Evolutionary conservation across 2,329 filamentous ascomycete genomes (phyloP).

Genomic region (Thielaviopsis ethacetica): DNA sequence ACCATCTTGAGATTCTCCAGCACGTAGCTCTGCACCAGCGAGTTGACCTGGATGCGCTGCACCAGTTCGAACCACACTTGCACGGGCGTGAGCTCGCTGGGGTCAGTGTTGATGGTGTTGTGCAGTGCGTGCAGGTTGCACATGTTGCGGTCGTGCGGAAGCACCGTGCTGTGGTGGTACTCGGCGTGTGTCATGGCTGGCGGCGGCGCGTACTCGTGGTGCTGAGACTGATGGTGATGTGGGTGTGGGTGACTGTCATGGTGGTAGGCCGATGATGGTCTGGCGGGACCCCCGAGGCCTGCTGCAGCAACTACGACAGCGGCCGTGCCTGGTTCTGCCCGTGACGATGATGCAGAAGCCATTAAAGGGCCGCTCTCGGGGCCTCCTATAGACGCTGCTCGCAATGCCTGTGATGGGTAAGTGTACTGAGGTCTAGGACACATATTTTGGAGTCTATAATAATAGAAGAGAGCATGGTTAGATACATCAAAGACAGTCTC

Average conservation of each 20-base stretch:
- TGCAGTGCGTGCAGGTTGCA: neutral
- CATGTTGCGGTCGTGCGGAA: neutral
- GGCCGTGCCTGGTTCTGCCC: neutral
- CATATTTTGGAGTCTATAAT: neutral
- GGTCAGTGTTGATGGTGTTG: neutral
- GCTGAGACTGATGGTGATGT: neutral
- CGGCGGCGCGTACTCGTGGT: neutral
- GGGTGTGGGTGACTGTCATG: neutral
- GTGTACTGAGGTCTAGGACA: neutral
- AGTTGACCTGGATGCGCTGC: slow-evolving; percentile 12
- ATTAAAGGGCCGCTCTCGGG: neutral
- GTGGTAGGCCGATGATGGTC: neutral
- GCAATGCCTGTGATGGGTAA: neutral
- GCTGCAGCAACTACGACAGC: neutral
- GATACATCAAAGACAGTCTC: neutral
- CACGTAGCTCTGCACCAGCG: neutral
- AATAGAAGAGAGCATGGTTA: neutral
- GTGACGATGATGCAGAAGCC: no score
- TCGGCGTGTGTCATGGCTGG: neutral
- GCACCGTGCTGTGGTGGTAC: neutral
- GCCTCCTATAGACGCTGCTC: neutral
- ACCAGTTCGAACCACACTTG: slow-evolving; percentile 40
- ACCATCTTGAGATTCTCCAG: neutral
- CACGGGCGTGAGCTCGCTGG: slow-evolving; percentile 30
- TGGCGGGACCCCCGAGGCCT: neutral